Base-by-base conservation (phyloP, 768 basidiomycete species). In the Mycena olivaceomarginata region DNA sequence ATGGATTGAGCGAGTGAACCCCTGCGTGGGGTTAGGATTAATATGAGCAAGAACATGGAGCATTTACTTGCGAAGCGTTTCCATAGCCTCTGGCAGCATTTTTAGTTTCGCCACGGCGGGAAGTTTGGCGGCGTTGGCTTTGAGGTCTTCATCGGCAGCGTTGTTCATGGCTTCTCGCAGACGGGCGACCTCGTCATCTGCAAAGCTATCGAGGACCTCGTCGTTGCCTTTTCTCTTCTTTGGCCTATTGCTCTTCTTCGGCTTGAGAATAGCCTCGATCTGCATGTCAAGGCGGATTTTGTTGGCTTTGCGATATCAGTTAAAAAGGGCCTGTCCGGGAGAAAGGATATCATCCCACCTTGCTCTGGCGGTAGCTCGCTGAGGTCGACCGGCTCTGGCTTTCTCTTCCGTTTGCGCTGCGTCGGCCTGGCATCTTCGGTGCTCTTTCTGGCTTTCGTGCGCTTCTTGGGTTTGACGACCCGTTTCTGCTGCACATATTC, bases 111-210 rank as follows among this genome's bases (percentile, higher is more conserved):
- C 89, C 13, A 93, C 92, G 13, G 97, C 98, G 0, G 98, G 97
- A 13, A 92, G 82, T 80, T 95, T 96, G 45, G 94, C 93, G 66
- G 90, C 86, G 84, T 98, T 98, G 8, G 96, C 90, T 67, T 93
- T 91, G 48, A 93, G 90, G 82, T 99, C 98, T 74, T 94, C 93
- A 9, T 95, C 94, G 2, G 95, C 97, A 4, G 98, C 98, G 13
- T 87, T 87, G 62, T 95, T 90, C 98, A 99, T 99, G 46, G 92
- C 87, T 79, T 97, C 95, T 40, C 96, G 91, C n/a, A 99, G 88
- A n/a, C 94, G 89, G 0, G 94, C 94, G 48, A 99, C 96, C 81
- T 98, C 94, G 75, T 96, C 96, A 81, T 99, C 98, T 48, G 97
- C 96, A 79, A 94, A 94, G 25, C 91, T 91, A 82, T 99, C 98